Base-by-base conservation (phyloP, 1,284 basidiomycete species). In the Austroboletus niveus region DNA sequence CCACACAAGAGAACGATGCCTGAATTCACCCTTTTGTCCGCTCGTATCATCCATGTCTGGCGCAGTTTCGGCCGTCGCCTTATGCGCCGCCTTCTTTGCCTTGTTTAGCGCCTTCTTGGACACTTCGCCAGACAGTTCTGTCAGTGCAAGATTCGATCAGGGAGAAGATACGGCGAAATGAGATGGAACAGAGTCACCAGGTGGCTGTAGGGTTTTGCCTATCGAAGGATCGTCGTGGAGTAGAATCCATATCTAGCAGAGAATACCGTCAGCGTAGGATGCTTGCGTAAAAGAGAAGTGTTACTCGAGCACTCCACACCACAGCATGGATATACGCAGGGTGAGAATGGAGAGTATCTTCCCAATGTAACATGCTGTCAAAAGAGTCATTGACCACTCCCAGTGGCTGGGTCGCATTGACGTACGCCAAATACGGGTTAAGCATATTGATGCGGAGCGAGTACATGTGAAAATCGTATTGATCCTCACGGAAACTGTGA, bases 391-490 rank as follows among this genome's bases (percentile, higher is more conserved):
- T 22, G 20, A 24, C 1, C 17, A 8, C 22, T 24, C n/a, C 24
- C 5, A 9, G 15, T n/a, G 36, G 22, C 24, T 14, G 11, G 12
- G 8, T 11, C 6, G n/a, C 22, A 47, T 51, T 8, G 36, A 57
- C 47, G 63, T 61, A 95, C 93, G 85, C 80, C 48, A 91, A 61
- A 69, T 99, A 99, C 12, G 90, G 81, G 45, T 86, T 87, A 36
- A 99, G 73, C 4, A 92, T 97, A 67, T 89, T 92, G 63, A 92
- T 93, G 43, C 97, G 85, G 63, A 98, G 66, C 60, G 92, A 92
- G 72, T 99, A 99, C 8, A 88, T 86, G 69, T 99, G 97, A 78
- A 99, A 99, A 71, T 99, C 97, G 63, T 92, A 96, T 72, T 99
- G 95, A 67, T 99, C 97, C 60, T 98, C 94, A 63, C 95, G 92